phyloP scores from a whole-genome alignment of 305 asterid species.

The Fraxinus xanthoxyloides region DNA sequence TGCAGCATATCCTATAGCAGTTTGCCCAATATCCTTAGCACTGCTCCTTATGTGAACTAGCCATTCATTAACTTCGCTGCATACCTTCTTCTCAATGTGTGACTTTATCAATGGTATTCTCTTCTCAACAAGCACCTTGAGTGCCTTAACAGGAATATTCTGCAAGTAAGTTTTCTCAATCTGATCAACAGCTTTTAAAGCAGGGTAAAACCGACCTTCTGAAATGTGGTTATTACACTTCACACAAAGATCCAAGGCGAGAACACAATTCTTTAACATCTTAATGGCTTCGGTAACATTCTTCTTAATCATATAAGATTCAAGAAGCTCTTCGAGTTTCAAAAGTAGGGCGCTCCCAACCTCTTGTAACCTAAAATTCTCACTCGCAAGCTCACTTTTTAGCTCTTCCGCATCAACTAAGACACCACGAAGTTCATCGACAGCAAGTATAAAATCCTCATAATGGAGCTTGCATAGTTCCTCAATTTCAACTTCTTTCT shows the following conservation, averaged over 20 bases:
- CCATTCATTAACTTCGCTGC: constrained; percentile 88
- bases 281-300: constrained; percentile 80
- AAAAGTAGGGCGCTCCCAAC: constrained; percentile 75
- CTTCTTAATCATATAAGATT: constrained; percentile 68
- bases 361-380: constrained; percentile 76
- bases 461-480: constrained; percentile 95
- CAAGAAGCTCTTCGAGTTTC: constrained; percentile 86
- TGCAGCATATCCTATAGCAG: constrained; percentile 78
- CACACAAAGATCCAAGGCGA: constrained; percentile 76
- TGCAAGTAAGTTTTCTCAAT: constrained; percentile 64
- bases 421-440: constrained; percentile 95
- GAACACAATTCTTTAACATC: constrained; percentile 71
- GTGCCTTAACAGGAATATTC: constrained; percentile 57
- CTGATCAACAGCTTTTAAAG: constrained; percentile 63
- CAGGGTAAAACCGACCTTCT: constrained; percentile 83
- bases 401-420: constrained; percentile 93
- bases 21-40: constrained; percentile 80
- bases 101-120: constrained; percentile 68
- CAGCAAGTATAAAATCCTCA: constrained; percentile 86
- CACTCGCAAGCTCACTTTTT: constrained; percentile 78
- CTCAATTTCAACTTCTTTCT: constrained; percentile 89
- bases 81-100: constrained; percentile 80
- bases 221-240: constrained; percentile 77
- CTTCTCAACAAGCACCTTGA: constrained; percentile 53
- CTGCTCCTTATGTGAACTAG: constrained; percentile 79